phyloP scores from a whole-genome alignment of 441 rosid species.

The Daphne laureola region DNA sequence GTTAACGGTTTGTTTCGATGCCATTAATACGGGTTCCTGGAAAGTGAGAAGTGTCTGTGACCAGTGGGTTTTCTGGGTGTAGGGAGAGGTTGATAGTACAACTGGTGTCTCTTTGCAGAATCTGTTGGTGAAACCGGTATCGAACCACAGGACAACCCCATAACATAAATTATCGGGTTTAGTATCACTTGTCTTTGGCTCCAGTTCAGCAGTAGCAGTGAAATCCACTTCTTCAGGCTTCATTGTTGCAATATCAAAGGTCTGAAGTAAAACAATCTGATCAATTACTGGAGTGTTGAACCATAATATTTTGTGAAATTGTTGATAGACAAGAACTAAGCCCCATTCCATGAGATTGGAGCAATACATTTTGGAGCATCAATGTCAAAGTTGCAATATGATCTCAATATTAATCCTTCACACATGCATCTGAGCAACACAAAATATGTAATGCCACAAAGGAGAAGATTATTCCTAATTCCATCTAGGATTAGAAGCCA shows the following conservation, averaged over 20 bases:
- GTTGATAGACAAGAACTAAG: too few species aligned
- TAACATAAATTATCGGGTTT: slow-evolving; percentile 38
- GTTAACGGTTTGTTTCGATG: slow-evolving; percentile 18
- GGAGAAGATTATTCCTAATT: too few species aligned
- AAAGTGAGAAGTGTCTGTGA: slow-evolving; percentile 80
- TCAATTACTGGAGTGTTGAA: too few species aligned
- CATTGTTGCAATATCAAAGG: slow-evolving; percentile 76
- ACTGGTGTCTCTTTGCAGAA: slow-evolving; percentile 83
- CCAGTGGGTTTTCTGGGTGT: slow-evolving; percentile 84
- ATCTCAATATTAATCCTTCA: too few species aligned
- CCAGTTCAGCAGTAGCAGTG: slow-evolving; percentile 50
- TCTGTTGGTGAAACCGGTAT: slow-evolving; percentile 72
- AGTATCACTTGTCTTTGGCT: slow-evolving; percentile 18
- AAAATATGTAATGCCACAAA: too few species aligned
- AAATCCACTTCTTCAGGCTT: slow-evolving; percentile 85
- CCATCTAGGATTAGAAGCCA: too few species aligned
- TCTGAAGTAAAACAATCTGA: slow-evolving; percentile 27
- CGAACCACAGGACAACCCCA: slow-evolving; percentile 87
- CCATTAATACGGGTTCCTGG: slow-evolving; percentile 60
- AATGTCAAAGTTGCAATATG: too few species aligned
- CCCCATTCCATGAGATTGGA: too few species aligned
- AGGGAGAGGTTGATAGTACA: slow-evolving; percentile 76
- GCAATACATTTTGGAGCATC: too few species aligned
- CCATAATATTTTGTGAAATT: too few species aligned
- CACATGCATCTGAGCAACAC: too few species aligned